These are phyloP conservation scores for Colletotrichum gloeosporioides DNA, from an alignment of 2,329 filamentous ascomycete genomes.

Conservation along the genomic window DNA sequence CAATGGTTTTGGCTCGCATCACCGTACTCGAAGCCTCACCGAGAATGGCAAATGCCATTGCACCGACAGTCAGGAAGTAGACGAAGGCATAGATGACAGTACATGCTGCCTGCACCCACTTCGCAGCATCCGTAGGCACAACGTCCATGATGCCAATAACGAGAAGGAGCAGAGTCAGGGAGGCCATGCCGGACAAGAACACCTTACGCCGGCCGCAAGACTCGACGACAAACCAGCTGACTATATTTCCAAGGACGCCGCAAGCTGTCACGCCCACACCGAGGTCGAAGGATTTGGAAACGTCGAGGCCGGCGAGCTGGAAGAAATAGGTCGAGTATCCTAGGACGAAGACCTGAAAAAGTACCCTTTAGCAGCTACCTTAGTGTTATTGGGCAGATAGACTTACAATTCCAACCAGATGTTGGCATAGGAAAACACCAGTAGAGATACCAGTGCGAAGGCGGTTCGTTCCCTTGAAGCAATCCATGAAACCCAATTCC, in stretches of 20 bases:
- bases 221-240: slow-evolving; percentile 44
- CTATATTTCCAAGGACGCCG: slow-evolving; percentile 45
- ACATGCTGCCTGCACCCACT: slow-evolving; percentile 54
- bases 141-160: slow-evolving; percentile 51
- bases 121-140: slow-evolving; percentile 41
- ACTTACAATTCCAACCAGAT: slow-evolving; percentile 63
- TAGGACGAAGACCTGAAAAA: slow-evolving; percentile 33
- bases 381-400: fast-evolving
- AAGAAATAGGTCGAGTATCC: slow-evolving; percentile 66
- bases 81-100: slow-evolving; percentile 45
- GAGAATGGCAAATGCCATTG: slow-evolving; percentile 50
- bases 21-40: slow-evolving; percentile 54
- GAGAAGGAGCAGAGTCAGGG: slow-evolving; percentile 42
- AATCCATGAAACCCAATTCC: slow-evolving; percentile 56
- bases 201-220: slow-evolving; percentile 46
- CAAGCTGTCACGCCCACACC: slow-evolving; percentile 44
- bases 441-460: slow-evolving; percentile 61
- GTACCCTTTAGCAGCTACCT: fast-evolving
- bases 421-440: slow-evolving; percentile 70
- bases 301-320: slow-evolving; percentile 45
- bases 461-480: slow-evolving; percentile 52
- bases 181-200: slow-evolving; percentile 45
- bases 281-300: slow-evolving; percentile 41
- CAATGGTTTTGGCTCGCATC: slow-evolving; percentile 49
- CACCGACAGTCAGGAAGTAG: slow-evolving; percentile 42